Evolutionary conservation across 1,284 basidiomycete species (phyloP).

Genomic region (Ustilago shanxiensis): DNA sequence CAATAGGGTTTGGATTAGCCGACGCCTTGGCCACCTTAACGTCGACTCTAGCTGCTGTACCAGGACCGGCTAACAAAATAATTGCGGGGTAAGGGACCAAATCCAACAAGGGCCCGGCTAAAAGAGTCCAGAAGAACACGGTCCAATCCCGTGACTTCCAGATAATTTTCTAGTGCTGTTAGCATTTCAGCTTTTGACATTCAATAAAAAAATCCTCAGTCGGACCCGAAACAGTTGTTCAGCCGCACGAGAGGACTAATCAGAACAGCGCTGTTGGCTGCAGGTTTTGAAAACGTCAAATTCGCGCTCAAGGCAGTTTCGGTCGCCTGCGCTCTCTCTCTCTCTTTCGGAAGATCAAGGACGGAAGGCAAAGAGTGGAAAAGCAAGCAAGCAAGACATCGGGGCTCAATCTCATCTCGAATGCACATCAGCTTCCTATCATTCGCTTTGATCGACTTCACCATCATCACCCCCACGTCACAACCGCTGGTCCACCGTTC

Average conservation of each 20-base stretch:
- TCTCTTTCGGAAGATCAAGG: constrained; percentile 50
- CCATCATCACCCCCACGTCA: constrained; percentile 15
- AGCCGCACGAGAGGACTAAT: constrained; percentile 20
- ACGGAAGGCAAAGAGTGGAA: not conserved
- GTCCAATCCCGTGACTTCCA: constrained; percentile 1
- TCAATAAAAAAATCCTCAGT: not conserved
- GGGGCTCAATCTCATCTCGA: not conserved
- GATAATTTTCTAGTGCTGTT: not conserved
- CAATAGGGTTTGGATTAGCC: constrained; percentile 18
- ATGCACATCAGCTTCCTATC: constrained; percentile 19
- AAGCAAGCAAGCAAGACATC: not conserved
- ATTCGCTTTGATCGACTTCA: constrained; percentile 2
- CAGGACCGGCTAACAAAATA: constrained; percentile 3
- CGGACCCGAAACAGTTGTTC: constrained; percentile 29
- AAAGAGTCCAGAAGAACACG: not conserved
- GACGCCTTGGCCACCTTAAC: constrained; percentile 26
- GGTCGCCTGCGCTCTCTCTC: not conserved
- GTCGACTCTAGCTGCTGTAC: not conserved
- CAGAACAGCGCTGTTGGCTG: not conserved
- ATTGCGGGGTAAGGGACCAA: constrained; percentile 22
- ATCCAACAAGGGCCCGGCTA: constrained; percentile 17
- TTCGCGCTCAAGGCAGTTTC: not conserved
- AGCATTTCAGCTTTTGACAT: not conserved
- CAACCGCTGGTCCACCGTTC: not conserved
- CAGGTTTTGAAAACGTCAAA: constrained; percentile 18